Base-by-base conservation (phyloP, 2,329 filamentous ascomycete genomes). In the Venturia oleaginea region DNA sequence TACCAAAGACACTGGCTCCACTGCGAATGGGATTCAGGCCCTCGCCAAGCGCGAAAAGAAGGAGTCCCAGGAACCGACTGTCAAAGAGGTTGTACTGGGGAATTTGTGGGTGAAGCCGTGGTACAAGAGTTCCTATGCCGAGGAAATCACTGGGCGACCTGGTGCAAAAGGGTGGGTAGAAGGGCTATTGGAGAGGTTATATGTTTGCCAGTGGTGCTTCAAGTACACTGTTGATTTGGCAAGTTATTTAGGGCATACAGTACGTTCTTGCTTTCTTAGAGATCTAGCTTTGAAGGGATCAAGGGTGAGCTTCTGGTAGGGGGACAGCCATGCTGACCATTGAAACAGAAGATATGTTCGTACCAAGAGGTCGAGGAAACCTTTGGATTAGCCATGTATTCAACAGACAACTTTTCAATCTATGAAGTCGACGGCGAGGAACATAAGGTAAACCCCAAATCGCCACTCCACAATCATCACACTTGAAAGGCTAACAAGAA, bases 401-500 rank as follows among this genome's bases (percentile, higher is more conserved):
- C 88, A 61, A 83, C 89, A 68, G 89, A 87, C 60, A 87, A 89
- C 69, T 95, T 92, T 82, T 88, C 89, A 66, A 86, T 99, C 10
- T 94, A 92, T 84, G 91, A 96, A 75, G 86, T 97, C 8, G 94
- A 99, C 72, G 94, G 94, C 24, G 92, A 92, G 72, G 85, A 88
- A 69, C 84, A 96, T 68, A 89, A 88, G 71, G 74, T 74, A 68
- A 37, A 10, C 15, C 38, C 13, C n/a, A 34, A 27, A 1, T 22
- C 48, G 3, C 19, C 17, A 24, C 22, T 40, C 34, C 22, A 27
- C 22, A 51, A 4, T 22, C 46, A 15, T 51, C 22, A 2, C 46
- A 51, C 3, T 1, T 6, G 19, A 10, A 32, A 30, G 6, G 15
- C 11, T 40, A 7, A 38, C 55, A 40, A 4, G 15, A 63, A 40